A percentile compares a stretch with the other conserved stretches of the same genome.
Conservation (phyloP, 176 grass and related monocot genomes). For the Oryza meridionalis region DNA sequence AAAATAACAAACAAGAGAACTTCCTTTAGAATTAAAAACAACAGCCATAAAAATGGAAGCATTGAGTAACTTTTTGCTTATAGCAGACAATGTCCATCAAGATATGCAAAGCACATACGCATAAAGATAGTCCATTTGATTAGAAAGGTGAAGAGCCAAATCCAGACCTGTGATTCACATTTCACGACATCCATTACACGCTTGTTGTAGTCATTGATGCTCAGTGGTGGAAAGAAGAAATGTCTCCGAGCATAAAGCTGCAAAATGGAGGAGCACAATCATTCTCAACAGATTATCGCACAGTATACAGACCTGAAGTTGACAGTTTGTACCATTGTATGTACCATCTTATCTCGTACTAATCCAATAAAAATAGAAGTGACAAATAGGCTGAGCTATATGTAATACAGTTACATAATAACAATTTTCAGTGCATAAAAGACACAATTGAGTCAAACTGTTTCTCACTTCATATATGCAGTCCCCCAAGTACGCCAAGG, state of each 20-base stretch:
- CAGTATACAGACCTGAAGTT: constrained; percentile 31
- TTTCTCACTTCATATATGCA: constrained; percentile 93
- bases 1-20: neutral
- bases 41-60: constrained; percentile 16
- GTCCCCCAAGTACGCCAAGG: constrained; percentile 94
- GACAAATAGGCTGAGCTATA: neutral
- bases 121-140: neutral
- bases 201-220: constrained; percentile 94
- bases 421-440: neutral
- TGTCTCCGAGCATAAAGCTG: constrained; percentile 96
- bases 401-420: neutral
- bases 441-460: neutral
- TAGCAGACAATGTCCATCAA: too few species aligned
- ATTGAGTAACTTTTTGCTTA: too few species aligned
- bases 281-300: neutral
- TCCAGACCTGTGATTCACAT: constrained; percentile 86
- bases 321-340: neutral
- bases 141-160: constrained; percentile 36
- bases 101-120: too few species aligned
- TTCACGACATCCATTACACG: constrained; percentile 93
- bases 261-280: constrained; percentile 25
- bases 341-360: neutral
- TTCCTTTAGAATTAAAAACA: neutral
- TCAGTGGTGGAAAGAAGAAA: constrained; percentile 90
- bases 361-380: neutral